phyloP scores from a whole-genome alignment of 306 rosid species.

The Corylus heterophylla region DNA sequence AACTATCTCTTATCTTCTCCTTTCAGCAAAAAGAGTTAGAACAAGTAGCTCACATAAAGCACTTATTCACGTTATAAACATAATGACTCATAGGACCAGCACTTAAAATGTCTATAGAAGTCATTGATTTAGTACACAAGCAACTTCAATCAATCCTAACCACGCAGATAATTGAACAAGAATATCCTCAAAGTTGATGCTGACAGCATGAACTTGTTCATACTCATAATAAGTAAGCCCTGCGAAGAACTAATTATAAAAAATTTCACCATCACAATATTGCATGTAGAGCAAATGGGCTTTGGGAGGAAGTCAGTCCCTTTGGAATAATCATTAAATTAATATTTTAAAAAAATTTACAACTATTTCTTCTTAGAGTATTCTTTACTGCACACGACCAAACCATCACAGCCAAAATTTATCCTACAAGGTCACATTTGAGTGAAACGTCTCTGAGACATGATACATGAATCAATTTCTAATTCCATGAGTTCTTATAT shows the following conservation, averaged over 20 bases:
- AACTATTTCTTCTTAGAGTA: neutral
- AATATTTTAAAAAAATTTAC: neutral
- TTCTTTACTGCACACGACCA: neutral
- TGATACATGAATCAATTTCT: neutral
- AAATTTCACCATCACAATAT: neutral
- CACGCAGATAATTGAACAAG: neutral
- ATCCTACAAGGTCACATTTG: neutral
- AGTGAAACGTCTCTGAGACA: neutral
- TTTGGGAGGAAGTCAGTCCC: neutral
- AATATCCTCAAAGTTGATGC: neutral
- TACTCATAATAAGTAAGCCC: neutral
- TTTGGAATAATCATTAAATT: neutral
- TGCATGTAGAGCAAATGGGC: neutral
- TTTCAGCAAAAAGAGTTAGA: neutral
- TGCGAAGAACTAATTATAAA: neutral
- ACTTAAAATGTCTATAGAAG: neutral
- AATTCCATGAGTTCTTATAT: neutral
- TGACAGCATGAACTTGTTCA: neutral
- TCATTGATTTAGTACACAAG: neutral
- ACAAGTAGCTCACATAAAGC: neutral
- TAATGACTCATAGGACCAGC: neutral
- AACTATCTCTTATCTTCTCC: neutral
- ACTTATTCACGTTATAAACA: neutral
- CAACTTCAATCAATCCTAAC: neutral
- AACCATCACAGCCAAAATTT: neutral